Conservation (phyloP, 2,329 filamentous ascomycete species). For the Trichophyton benhamiae region DNA sequence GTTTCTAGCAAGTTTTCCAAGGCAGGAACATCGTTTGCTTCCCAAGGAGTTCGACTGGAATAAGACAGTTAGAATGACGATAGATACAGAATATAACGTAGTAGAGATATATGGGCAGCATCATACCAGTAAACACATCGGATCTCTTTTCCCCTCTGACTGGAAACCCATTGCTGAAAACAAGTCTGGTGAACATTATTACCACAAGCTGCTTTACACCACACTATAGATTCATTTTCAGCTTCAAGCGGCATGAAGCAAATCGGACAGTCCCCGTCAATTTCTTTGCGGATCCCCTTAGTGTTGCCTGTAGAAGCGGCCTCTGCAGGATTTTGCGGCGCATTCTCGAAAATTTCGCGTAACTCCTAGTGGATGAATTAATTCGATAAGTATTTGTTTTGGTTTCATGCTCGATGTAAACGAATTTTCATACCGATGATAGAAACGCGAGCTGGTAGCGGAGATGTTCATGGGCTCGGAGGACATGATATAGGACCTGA, state of each 20-base stretch:
- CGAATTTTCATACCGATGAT: conserved; percentile 26
- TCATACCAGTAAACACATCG: conserved; percentile 37
- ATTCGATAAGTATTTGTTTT: background rate
- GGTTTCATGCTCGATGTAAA: too few relatives aligned
- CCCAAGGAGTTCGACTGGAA: conserved; percentile 31
- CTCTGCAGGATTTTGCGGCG: conserved; percentile 38
- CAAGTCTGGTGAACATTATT: conserved; percentile 51
- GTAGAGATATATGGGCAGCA: background rate
- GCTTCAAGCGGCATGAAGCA: conserved; percentile 47
- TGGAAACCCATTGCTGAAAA: conserved; percentile 42
- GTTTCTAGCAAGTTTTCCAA: conserved; percentile 21
- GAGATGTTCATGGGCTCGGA: conserved; percentile 45
- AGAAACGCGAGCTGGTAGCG: conserved; percentile 50
- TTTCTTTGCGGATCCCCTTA: conserved; percentile 42
- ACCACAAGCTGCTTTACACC: conserved; percentile 49
- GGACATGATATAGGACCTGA: conserved; percentile 43
- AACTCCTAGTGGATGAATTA: conserved; percentile 35
- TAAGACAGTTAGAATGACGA: background rate
- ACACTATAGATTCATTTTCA: conserved; percentile 38
- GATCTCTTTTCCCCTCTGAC: conserved; percentile 20
- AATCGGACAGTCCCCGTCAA: conserved; percentile 52
- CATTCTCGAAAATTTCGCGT: conserved; percentile 41
- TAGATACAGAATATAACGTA: background rate
- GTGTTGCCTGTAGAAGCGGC: conserved; percentile 25
- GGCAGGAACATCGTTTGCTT: conserved; percentile 19